These are phyloP conservation scores for Kodamaea suecica DNA, from an alignment of 1,139 yeast species.

Conservation along the genomic window DNA sequence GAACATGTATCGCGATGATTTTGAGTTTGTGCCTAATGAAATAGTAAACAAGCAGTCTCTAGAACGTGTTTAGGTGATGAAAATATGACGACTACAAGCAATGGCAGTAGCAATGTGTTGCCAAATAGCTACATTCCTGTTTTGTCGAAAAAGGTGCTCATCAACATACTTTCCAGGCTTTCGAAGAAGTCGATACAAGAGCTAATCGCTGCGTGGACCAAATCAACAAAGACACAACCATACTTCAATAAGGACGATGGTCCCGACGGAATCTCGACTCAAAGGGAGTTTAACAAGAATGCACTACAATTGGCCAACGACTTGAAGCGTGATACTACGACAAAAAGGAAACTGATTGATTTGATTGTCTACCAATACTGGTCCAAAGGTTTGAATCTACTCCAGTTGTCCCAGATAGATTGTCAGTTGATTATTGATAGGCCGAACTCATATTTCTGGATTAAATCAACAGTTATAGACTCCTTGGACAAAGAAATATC, in stretches of 20 bases:
- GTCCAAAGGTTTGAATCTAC: constrained; percentile 60
- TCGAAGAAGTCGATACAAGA: constrained; percentile 37
- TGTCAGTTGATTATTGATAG: constrained; percentile 60
- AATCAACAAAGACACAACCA: constrained; percentile 39
- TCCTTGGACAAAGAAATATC: constrained; percentile 31
- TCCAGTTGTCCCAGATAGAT: constrained; percentile 73
- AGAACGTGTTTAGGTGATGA: not conserved
- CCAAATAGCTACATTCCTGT: constrained; percentile 44
- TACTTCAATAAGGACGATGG: constrained; percentile 16
- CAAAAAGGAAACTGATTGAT: constrained; percentile 50
- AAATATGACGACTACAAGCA: constrained; percentile 3
- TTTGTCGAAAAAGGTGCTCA: constrained; percentile 22
- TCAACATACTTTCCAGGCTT: constrained; percentile 26
- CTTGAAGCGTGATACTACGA: constrained; percentile 9
- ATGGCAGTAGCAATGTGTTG: constrained; percentile 23
- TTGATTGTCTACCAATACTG: constrained; percentile 54
- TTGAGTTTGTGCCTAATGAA: too few relatives aligned
- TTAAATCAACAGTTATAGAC: constrained; percentile 52
- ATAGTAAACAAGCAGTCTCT: constrained; percentile 4
- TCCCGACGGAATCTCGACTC: constrained; percentile 13
- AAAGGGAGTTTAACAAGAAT: constrained; percentile 25
- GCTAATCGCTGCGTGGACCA: constrained; percentile 36
- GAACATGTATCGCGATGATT: too few relatives aligned
- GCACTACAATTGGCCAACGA: constrained; percentile 21
- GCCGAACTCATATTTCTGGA: constrained; percentile 55